Base-by-base conservation (phyloP, 1,139 yeast species). In the Geotrichum candidum region DNA sequence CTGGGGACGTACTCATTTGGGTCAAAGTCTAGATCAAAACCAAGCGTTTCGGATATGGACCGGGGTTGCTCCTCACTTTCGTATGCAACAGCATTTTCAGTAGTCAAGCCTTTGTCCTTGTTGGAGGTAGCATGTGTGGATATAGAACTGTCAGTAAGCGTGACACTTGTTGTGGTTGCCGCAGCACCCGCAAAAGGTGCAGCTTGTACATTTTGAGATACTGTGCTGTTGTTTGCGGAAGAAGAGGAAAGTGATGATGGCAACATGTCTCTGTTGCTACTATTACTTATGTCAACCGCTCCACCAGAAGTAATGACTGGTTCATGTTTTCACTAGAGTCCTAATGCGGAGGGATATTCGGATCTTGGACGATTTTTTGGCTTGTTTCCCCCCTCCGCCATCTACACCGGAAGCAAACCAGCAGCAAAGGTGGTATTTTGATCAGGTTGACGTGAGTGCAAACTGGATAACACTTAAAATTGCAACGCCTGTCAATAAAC, bases 1-100 rank as follows among this genome's bases (percentile, higher is more conserved):
- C 35, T 53, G 7, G 59, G 38, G 3, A 56, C 35, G n/a, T 56
- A 56, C 29, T 51, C 59, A 9, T 56, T 51, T 0, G 59, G 54
- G 15, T 51, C 54, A 35, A 56, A 56, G 18, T 51, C 50, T 11
- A 54, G 54, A 11, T 56, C 59, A 41, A 23, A 56, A 15, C 54
- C 59, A 18, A 56, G 54, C 18, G 29, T 29, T 10, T 35, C 51
- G 15, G 50, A 29, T 22, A 50, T 41, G n/a, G 25, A 25, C 33
- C 11, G 59, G 7, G 38, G 54, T 3, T 55, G 41, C 33, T 55
- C 46, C 5, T 22, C 59, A 22, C 50, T 51, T 2, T 50, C 27
- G 9, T 22, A 18, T 10, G 31, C 13, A 15, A 23, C 52, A 25
- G 4, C 25, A 13, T 22, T 13, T 23, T 15, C 10, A n/a, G 31